These are phyloP conservation scores for Xanthoconium stramineum DNA, from an alignment of 768 basidiomycete genomes.

Conservation along the genomic window DNA sequence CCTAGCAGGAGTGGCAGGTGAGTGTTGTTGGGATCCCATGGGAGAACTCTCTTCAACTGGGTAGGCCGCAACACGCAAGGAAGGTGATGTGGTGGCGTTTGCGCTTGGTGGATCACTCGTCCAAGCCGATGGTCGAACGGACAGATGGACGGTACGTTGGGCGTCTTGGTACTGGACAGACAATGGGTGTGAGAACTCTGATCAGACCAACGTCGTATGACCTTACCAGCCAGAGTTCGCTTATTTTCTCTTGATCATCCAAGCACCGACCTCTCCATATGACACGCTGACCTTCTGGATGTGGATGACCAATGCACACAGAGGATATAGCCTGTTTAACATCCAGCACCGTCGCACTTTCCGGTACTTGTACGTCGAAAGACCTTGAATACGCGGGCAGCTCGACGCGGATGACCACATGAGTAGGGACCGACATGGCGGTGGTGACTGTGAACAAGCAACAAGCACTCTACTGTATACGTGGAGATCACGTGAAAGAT, in stretches of 20 bases:
- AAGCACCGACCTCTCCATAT: constrained; percentile 74
- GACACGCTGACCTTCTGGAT: constrained; percentile 68
- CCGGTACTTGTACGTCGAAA: constrained; percentile 52
- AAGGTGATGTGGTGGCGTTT: constrained; percentile 10
- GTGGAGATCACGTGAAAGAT: constrained; percentile 32
- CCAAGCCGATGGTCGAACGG: constrained; percentile 82
- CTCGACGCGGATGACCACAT: constrained; percentile 57
- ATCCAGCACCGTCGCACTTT: constrained; percentile 50
- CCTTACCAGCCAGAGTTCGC: constrained; percentile 68
- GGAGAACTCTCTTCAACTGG: not conserved
- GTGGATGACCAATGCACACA: constrained; percentile 61
- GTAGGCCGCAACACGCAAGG: not conserved
- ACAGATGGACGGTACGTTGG: constrained; percentile 64
- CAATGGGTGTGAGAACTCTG: constrained; percentile 3
- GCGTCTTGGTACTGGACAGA: constrained; percentile 49
- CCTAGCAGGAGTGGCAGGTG: not conserved
- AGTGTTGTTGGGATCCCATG: not conserved
- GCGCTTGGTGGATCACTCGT: constrained; percentile 47
- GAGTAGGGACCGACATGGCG: constrained; percentile 28
- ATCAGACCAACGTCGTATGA: not conserved
- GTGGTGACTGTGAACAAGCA: constrained; percentile 1
- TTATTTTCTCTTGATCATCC: constrained; percentile 59
- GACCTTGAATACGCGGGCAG: constrained; percentile 73
- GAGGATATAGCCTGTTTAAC: constrained; percentile 65
- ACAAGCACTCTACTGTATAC: constrained; percentile 10